These are phyloP conservation scores for Cyberlindnera meyerae DNA, from an alignment of 805 yeast species.

Conservation along the genomic window DNA sequence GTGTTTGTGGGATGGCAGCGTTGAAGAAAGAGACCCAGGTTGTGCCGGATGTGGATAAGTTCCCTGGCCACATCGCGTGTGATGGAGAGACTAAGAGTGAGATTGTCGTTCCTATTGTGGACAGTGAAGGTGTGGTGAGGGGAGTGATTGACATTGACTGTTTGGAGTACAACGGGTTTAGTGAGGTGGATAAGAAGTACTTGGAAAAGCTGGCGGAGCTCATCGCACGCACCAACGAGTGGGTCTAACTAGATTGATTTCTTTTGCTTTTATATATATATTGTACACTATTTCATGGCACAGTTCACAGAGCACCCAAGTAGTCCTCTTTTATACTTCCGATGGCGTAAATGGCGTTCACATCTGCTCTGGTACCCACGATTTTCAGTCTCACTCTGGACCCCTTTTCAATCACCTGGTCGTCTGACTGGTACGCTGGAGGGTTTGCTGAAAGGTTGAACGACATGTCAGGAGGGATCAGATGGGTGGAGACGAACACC, in stretches of 20 bases:
- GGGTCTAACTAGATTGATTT: no score
- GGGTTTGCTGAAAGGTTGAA: slow-evolving; percentile 95
- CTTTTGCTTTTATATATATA: neutral
- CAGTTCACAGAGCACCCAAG: slow-evolving; percentile 65
- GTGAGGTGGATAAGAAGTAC: slow-evolving; percentile 49
- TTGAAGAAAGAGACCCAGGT: slow-evolving; percentile 52
- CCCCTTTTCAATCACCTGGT: slow-evolving; percentile 92
- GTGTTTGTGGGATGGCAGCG: slow-evolving; percentile 93
- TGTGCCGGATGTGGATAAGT: slow-evolving; percentile 70
- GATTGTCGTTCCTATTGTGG: slow-evolving; percentile 79
- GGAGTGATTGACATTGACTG: slow-evolving; percentile 93
- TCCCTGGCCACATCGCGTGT: slow-evolving; percentile 94
- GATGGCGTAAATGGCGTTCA: slow-evolving; percentile 93
- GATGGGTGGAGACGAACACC: slow-evolving; percentile 90
- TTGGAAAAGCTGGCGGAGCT: slow-evolving; percentile 55
- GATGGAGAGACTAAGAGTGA: slow-evolving; percentile 94
- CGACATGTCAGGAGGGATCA: slow-evolving; percentile 90
- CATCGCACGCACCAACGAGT: slow-evolving; percentile 52
- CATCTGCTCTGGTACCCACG: slow-evolving; percentile 96
- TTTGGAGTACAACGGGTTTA: slow-evolving; percentile 58
- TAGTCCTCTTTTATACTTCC: slow-evolving; percentile 98
- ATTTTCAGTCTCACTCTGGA: slow-evolving; percentile 90
- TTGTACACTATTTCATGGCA: neutral
- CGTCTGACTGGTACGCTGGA: slow-evolving; percentile 95
- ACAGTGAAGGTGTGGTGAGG: slow-evolving; percentile 35